Percentiles rank a stretch among this genome's conserved stretches.
Evolutionary conservation across 2,329 filamentous ascomycete species (phyloP).

Genomic region (Trichoderma sp.): DNA sequence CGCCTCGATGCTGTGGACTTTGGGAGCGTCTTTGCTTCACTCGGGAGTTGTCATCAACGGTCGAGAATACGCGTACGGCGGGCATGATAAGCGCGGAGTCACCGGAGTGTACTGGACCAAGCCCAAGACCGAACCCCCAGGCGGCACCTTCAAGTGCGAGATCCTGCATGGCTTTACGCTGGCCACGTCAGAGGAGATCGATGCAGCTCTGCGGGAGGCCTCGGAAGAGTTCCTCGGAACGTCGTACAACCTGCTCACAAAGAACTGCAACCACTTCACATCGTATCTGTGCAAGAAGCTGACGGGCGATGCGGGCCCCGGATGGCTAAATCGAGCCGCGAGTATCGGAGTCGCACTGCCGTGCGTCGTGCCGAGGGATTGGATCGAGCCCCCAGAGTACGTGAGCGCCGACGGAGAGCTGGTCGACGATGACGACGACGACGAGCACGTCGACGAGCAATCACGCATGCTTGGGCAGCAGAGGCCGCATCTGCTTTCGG

Average conservation of each 20-base stretch:
- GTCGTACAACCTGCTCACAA: conserved; percentile 77
- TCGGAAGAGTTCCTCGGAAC: conserved; percentile 74
- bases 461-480: conserved; percentile 59
- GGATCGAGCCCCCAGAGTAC: conserved; percentile 77
- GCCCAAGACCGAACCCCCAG: conserved; percentile 71
- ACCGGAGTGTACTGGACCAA: conserved; percentile 85
- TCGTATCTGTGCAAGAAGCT: conserved; percentile 73
- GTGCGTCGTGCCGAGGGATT: conserved; percentile 79
- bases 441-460: conserved; percentile 53
- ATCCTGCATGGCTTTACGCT: conserved; percentile 81
- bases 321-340: conserved; percentile 82
- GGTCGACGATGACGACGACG: conserved; percentile 61
- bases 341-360: conserved; percentile 78
- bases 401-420: conserved; percentile 72
- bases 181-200: conserved; percentile 68
- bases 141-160: conserved; percentile 73
- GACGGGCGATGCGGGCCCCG: conserved; percentile 69
- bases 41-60: conserved; percentile 81
- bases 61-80: conserved; percentile 82
- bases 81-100: conserved; percentile 68
- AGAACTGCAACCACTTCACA: conserved; percentile 90
- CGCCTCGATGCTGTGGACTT: conserved; percentile 74
- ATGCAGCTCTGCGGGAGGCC: conserved; percentile 66
- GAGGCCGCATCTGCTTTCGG: conserved; percentile 39
- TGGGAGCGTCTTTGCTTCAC: conserved; percentile 78